Percentiles rank a stretch among this genome's conserved stretches.
These are phyloP conservation scores for Sarcocystis neurona DNA, from an alignment of 169 alveolate species.

Conservation along the genomic window DNA sequence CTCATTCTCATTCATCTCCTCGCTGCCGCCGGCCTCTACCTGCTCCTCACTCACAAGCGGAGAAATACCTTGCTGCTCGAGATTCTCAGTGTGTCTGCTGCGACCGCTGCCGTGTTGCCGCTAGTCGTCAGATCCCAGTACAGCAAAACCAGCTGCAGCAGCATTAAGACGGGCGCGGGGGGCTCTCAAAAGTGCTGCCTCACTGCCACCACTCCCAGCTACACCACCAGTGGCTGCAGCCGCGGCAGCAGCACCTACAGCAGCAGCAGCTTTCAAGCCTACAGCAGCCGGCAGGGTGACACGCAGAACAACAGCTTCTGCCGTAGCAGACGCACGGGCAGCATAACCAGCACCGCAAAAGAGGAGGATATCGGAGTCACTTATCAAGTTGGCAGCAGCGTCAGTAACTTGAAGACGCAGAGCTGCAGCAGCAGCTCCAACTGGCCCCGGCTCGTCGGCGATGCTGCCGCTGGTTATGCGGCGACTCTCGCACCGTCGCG, in stretches of 20 bases:
- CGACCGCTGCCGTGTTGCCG: constrained; percentile 42
- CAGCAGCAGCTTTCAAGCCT: neutral
- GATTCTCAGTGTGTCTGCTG: constrained; percentile 24
- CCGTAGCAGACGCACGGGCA: neutral
- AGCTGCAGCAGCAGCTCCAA: constrained; percentile 1
- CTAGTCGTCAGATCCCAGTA: constrained; percentile 21
- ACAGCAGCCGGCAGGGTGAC: neutral
- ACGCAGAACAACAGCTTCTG: neutral
- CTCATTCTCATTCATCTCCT: constrained; percentile 40
- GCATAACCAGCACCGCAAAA: neutral
- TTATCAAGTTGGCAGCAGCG: too few species aligned
- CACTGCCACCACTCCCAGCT: neutral
- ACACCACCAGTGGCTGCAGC: constrained; percentile 4
- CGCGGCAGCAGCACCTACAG: neutral
- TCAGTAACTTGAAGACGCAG: constrained; percentile 29
- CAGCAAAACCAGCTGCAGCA: constrained; percentile 34
- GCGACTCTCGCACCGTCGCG: constrained; percentile 75
- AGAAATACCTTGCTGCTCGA: neutral
- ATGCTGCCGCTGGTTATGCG: constrained; percentile 64
- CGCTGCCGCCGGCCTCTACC: constrained; percentile 54
- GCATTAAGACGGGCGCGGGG: neutral
- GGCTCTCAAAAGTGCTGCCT: constrained; percentile 5
- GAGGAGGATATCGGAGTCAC: too few species aligned
- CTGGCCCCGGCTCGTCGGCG: constrained; percentile 32
- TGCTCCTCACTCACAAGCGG: neutral